Evolutionary conservation across 2,329 filamentous ascomycete genomes (phyloP), one percentile per base, ranked within the genome.

Genomic region (Proliferodiscus dingleyae): DNA sequence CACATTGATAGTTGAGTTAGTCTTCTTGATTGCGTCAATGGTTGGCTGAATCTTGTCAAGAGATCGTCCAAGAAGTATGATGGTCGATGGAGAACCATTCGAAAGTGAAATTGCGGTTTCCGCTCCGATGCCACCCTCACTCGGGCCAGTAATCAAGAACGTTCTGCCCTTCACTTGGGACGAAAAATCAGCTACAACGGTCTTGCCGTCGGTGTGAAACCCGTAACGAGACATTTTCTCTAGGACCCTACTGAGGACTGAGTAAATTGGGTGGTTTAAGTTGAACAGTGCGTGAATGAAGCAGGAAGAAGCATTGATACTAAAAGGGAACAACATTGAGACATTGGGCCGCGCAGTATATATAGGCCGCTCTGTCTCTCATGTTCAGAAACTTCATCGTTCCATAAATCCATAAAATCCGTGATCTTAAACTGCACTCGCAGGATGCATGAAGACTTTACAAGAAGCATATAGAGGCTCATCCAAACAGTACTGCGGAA

Each of bases 41-140:
- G 45, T 36, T 9, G 56, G 54, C 33, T 52, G 45, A 37, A 60
- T 49, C 24, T 56, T 58, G 4, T 45, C 10, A 11, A 49, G 16
- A 16, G 45, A 46, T 16, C 56, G 53, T 10, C 51, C 56, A 30
- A 49, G 46, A 28, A 50, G 54, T 47, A 59, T 13, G 19, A 53
- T 36, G 7, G 18, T 36, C 11, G 37, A 26, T 11, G 56, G 50
- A 5, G 32, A 45, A 28, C 50, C 59, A 26, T 51, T 48, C 6
- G 61, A 59, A 38, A 62, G 46, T 19, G 48, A 41, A 36, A 55
- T 34, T 5, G 54, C 52, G 9, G 47, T 52, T 38, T 50, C 33
- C 5, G 50, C 50, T 8, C 54, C 52, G 19, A 58, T 45, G 16
- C 53, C 46, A 2, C 51, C 49, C 10, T 43, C 34, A 21, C 42